Percentiles rank a stretch among this genome's conserved stretches.
Evolutionary conservation across 768 basidiomycete species (phyloP).

Genomic region (Rhodotorula diobovata): DNA sequence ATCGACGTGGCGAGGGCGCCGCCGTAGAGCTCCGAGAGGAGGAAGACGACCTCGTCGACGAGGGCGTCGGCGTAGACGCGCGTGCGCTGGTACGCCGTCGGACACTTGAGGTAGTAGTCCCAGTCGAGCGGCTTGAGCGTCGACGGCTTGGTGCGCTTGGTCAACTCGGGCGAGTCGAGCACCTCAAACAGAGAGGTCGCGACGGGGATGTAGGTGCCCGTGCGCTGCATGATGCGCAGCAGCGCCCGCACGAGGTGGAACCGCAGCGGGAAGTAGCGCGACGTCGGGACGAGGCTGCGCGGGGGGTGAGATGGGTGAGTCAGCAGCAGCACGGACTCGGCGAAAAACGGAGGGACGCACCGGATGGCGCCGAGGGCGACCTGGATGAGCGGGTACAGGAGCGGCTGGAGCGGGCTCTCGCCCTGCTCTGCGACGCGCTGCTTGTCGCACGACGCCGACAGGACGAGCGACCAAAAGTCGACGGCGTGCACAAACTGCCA

Average conservation of each 20-base stretch:
- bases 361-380: constrained; percentile 87
- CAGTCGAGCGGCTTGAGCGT: constrained; percentile 85
- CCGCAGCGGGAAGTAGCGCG: constrained; percentile 90
- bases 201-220: constrained; percentile 78
- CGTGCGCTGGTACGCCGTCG: constrained; percentile 82
- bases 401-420: constrained; percentile 73
- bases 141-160: constrained; percentile 71
- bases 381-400: constrained; percentile 93
- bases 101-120: constrained; percentile 77
- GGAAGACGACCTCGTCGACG: constrained; percentile 71
- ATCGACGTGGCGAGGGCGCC: constrained; percentile 71
- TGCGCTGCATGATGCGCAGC: constrained; percentile 75
- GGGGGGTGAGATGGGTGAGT: neutral
- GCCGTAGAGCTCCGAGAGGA: constrained; percentile 77
- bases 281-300: constrained; percentile 63
- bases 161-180: constrained; percentile 65
- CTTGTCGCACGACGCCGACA: constrained; percentile 71
- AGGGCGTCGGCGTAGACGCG: constrained; percentile 76
- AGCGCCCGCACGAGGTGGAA: constrained; percentile 86
- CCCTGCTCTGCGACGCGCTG: constrained; percentile 56
- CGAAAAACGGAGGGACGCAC: constrained; percentile 53
- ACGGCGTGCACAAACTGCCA: constrained; percentile 96
- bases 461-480: constrained; percentile 91
- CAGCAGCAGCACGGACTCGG: neutral
- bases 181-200: constrained; percentile 81